Base-by-base conservation (phyloP, 2,329 filamentous ascomycete species). In the Dactylellina sp. region DNA sequence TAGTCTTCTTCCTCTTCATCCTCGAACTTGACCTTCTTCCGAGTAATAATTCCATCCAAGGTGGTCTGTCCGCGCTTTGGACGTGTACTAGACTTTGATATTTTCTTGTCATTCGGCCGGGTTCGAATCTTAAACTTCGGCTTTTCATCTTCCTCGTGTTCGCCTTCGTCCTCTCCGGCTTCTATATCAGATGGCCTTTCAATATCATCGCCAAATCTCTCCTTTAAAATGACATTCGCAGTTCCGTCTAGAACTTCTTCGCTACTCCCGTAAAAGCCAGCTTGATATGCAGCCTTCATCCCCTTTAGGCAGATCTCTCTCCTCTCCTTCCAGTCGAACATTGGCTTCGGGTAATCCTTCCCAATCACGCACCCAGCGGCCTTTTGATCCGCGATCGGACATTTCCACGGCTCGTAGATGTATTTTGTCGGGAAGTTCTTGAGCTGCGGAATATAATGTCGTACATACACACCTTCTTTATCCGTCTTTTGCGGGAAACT, bases 391-490 rank as follows among this genome's bases (percentile, higher is more conserved):
- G 81, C 81, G 40, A 89, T 84, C 1, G 88, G 88, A 44, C 90
- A 89, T 79, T 89, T 92, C 88, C 89, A 91, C 4, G 91, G 91
- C 82, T 93, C 90, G 76, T 92, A 93, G 32, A 93, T 91, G 78
- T 86, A 91, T 80, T 90, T 92, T 60, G 85, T 84, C 12, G 88
- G 84, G 75, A 89, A 83, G 0, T 84, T 78, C 66, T 81, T 83
- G 40, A 93, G 81, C 80, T 93, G 90, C 0, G 91, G 90, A 0
- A 90, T 86, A 80, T 87, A 93, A 40, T 82, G 83, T 22, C 87
- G 82, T 50, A 93, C 85, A 71, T 91, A 87, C 1, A 81, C 77
- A 0, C 91, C 90, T 0, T 89, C 83, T 68, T 86, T 87, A 79
- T 93, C 91, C 88, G 89, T 92, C 79, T 91, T 92, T 81, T 89